Evolutionary conservation across 371 early-diverging fungal species (phyloP).

Genomic region (Scutellospora calospora): DNA sequence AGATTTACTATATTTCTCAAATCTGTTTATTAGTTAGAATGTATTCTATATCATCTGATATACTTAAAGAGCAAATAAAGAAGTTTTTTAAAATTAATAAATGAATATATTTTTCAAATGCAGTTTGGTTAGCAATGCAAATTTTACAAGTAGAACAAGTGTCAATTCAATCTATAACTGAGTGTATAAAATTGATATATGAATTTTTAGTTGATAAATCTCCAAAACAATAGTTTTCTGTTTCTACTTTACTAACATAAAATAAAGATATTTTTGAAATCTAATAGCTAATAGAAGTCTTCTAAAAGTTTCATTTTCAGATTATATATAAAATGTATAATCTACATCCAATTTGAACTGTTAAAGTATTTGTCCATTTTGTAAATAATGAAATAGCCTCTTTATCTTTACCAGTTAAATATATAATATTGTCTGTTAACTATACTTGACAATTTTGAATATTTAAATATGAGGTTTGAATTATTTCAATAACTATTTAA

Average conservation of each 20-base stretch:
- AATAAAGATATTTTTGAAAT: no score
- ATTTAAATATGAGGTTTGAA: background rate
- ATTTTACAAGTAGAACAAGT: background rate
- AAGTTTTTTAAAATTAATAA: background rate
- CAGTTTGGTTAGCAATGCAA: background rate
- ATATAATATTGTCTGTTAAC: background rate
- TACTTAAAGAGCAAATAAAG: background rate
- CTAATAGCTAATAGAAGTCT: no score
- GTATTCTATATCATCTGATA: background rate
- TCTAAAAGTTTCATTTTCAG: no score
- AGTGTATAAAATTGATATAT: slow-evolving; percentile 5
- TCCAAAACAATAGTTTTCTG: no score
- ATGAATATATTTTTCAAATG: background rate
- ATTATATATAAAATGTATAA: background rate
- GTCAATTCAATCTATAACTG: background rate
- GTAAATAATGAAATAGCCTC: background rate
- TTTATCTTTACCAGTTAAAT: background rate
- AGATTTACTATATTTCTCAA: no score
- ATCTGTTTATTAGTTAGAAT: no score
- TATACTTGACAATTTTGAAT: background rate
- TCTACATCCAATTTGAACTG: background rate
- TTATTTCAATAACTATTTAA: no score
- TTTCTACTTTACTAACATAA: no score
- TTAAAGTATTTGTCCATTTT: background rate
- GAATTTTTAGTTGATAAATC: background rate